Evolutionary conservation across 2,329 filamentous ascomycete species (phyloP).

Genomic region (Apiospora phragmitis): DNA sequence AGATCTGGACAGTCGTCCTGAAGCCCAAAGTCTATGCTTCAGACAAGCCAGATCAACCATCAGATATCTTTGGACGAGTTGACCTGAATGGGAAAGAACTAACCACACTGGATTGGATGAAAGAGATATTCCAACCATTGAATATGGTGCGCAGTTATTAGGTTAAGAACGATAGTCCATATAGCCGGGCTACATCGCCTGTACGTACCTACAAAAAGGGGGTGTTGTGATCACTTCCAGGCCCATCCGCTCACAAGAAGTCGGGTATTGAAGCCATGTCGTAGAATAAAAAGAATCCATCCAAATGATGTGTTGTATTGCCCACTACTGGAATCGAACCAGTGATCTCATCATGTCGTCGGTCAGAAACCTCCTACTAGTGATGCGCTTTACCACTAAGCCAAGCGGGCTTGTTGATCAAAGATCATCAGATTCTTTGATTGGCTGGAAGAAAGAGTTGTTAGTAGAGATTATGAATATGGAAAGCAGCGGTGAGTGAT

Average conservation of each 20-base stretch:
- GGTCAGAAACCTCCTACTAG: not conserved
- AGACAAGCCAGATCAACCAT: not conserved
- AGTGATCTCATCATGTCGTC: constrained; percentile 11
- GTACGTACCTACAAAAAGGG: too few relatives aligned
- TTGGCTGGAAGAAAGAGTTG: not conserved
- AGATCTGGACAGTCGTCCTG: too few relatives aligned
- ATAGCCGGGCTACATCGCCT: not conserved
- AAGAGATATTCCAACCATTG: not conserved
- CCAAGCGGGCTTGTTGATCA: constrained; percentile 1
- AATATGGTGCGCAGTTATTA: too few relatives aligned
- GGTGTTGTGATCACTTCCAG: not conserved
- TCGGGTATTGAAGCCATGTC: too few relatives aligned
- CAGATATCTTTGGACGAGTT: too few relatives aligned
- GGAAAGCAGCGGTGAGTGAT: not conserved
- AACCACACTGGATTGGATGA: too few relatives aligned
- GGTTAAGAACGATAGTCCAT: too few relatives aligned
- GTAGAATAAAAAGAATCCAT: not conserved
- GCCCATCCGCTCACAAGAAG: not conserved
- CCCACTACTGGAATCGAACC: constrained; percentile 13
- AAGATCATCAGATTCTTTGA: not conserved
- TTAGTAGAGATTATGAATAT: not conserved
- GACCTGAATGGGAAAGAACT: too few relatives aligned
- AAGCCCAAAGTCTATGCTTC: too few relatives aligned
- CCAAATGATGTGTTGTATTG: not conserved
- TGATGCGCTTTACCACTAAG: constrained; percentile 13